Conservation (phyloP, 2,329 filamentous ascomycete genomes). For the Albifimbria verrucaria region DNA sequence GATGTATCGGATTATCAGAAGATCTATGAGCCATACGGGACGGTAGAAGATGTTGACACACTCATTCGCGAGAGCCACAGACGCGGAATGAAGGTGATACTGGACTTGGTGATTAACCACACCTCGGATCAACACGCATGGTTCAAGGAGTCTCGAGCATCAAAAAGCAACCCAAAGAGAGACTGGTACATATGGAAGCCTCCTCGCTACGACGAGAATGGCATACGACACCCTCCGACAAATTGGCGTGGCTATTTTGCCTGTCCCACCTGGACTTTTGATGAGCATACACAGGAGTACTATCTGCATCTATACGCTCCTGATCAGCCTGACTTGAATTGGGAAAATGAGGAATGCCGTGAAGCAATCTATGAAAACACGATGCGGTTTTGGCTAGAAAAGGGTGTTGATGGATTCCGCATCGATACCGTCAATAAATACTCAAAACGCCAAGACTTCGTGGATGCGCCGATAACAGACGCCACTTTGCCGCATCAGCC, state of each 20-base stretch:
- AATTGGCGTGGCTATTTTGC: conserved; percentile 51
- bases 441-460: conserved; percentile 55
- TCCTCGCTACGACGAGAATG: conserved; percentile 48
- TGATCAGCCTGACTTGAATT: conserved; percentile 75
- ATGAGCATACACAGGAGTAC: conserved; percentile 48
- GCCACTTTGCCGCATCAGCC: conserved; percentile 36
- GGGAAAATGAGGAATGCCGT: conserved; percentile 65
- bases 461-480: conserved; percentile 47
- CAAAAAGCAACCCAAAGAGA: conserved; percentile 47
- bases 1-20: conserved; percentile 68
- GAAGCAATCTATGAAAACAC: conserved; percentile 63
- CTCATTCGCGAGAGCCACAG: conserved; percentile 58
- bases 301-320: conserved; percentile 62
- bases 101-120: conserved; percentile 73
- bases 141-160: conserved; percentile 53
- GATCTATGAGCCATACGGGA: conserved; percentile 65
- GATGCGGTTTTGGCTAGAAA: conserved; percentile 72
- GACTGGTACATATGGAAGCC: conserved; percentile 67
- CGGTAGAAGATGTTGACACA: conserved; percentile 61
- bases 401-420: conserved; percentile 62
- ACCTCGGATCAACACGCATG: conserved; percentile 54
- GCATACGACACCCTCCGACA: conserved; percentile 55
- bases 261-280: conserved; percentile 49
- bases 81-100: conserved; percentile 62
- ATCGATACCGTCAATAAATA: conserved; percentile 69